Conservation (phyloP, 2,329 filamentous ascomycete genomes). For the Aspergillus neotritici region DNA sequence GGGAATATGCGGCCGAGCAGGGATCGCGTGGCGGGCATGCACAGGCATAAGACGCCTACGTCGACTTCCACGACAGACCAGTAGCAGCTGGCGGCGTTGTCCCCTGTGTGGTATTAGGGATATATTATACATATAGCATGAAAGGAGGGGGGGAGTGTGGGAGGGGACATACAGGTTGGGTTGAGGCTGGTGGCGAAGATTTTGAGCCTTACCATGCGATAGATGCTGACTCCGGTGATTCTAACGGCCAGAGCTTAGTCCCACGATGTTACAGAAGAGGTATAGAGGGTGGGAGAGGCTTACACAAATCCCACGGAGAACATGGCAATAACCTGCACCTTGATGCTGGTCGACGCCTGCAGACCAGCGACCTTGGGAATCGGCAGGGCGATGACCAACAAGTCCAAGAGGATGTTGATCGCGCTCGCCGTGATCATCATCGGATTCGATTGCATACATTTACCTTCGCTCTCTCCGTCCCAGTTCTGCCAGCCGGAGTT, state of each 20-base stretch:
- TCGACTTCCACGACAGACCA: constrained; percentile 13
- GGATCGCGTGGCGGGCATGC: constrained; percentile 11
- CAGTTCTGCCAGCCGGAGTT: no score
- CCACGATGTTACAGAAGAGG: not conserved
- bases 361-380: constrained; percentile 9
- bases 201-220: constrained; percentile 12
- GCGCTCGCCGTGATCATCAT: no score
- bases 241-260: not conserved
- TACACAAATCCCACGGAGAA: not conserved
- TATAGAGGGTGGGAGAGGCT: no score
- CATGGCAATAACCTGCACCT: constrained; percentile 7
- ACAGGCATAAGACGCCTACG: constrained; percentile 11
- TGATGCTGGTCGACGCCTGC: constrained; percentile 7
- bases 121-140: no score
- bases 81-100: constrained; percentile 11
- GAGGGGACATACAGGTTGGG: no score
- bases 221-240: constrained; percentile 13
- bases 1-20: constrained; percentile 10
- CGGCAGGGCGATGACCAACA: constrained; percentile 11
- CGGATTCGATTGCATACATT: no score
- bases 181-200: not conserved
- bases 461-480: no score
- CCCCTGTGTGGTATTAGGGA: constrained; percentile 6
- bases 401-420: constrained; percentile 2
- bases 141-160: no score